These are phyloP conservation scores for Salix brachista DNA, from an alignment of 345 rosid genomes.

Conservation along the genomic window DNA sequence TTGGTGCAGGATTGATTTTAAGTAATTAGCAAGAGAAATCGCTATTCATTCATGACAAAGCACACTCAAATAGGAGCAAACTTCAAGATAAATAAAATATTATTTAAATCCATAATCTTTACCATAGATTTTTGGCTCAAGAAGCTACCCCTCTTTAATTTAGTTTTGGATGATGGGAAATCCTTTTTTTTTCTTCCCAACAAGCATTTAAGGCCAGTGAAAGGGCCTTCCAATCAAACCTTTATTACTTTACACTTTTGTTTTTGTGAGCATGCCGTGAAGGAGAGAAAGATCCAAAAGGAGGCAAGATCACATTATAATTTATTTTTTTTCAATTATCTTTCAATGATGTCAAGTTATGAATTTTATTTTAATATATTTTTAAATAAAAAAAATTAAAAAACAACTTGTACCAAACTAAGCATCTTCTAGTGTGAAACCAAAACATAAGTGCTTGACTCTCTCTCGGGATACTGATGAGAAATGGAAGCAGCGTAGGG, in stretches of 20 bases:
- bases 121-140: neutral
- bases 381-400: neutral
- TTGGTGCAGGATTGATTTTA: too few relatives aligned
- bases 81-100: neutral
- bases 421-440: conserved; percentile 23
- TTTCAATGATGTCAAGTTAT: too few relatives aligned
- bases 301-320: neutral
- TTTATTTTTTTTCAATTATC: too few relatives aligned
- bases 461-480: conserved; percentile 33
- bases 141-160: neutral
- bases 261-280: conserved; percentile 16
- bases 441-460: conserved; percentile 25
- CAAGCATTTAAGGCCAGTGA: conserved; percentile 12
- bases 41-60: too few relatives aligned
- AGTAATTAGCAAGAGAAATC: too few relatives aligned
- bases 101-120: neutral
- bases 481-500: conserved; percentile 46
- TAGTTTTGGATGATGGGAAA: conserved; percentile 17
- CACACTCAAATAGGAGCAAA: too few relatives aligned
- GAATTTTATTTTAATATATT: too few relatives aligned
- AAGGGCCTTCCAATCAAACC: conserved; percentile 14
- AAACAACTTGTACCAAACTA: neutral
- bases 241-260: conserved; percentile 6
- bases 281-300: conserved; percentile 4
- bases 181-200: neutral